phyloP scores from a whole-genome alignment of 208 protist species.

The Leptomonas pyrrhocoris region DNA sequence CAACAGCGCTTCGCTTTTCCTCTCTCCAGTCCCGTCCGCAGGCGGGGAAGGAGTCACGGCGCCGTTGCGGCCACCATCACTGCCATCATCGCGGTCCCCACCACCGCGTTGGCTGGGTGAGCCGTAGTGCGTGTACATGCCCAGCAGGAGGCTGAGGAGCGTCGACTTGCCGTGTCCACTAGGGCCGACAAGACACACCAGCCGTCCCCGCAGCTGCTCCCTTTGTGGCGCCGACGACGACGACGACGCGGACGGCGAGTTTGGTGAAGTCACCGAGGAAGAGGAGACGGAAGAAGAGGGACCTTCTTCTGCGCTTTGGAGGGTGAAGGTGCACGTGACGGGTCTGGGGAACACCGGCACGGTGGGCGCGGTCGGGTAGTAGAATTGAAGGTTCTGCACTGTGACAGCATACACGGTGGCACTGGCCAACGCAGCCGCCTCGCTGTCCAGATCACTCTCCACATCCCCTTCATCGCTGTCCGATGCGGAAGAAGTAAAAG shows the following conservation, averaged over 20 bases:
- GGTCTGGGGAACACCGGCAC: conserved; percentile 53
- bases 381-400: conserved; percentile 51
- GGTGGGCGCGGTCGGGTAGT: conserved; percentile 67
- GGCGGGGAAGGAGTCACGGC: too few relatives aligned
- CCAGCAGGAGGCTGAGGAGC: conserved; percentile 68
- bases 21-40: background rate
- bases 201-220: conserved; percentile 34
- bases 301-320: conserved; percentile 20
- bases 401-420: conserved; percentile 29
- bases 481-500: background rate
- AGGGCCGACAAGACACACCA: conserved; percentile 63
- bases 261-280: conserved; percentile 8
- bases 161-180: conserved; percentile 84
- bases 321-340: conserved; percentile 22
- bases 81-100: background rate
- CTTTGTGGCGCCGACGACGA: too few relatives aligned
- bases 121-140: conserved; percentile 59
- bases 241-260: conserved; percentile 17
- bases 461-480: background rate
- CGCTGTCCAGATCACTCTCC: background rate
- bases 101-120: background rate
- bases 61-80: background rate
- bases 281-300: too few relatives aligned
- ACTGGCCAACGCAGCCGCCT: conserved; percentile 12
- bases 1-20: background rate